Base-by-base conservation (phyloP, 2,329 filamentous ascomycete genomes). In the Beauveria sp. region DNA sequence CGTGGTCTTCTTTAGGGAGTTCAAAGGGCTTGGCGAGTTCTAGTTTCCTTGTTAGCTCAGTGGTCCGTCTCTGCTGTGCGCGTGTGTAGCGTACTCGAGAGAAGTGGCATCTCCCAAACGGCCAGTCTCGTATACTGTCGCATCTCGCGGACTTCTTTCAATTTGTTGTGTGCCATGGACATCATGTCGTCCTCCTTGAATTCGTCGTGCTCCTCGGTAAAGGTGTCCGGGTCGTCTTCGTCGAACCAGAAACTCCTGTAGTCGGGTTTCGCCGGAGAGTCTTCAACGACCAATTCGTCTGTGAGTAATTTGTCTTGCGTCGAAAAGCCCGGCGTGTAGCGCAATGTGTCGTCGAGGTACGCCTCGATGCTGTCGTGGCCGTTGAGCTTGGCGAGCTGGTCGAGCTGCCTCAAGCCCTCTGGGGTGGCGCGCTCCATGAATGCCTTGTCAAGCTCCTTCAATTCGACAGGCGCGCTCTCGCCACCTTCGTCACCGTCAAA, bases 81-180 rank as follows among this genome's bases (percentile, higher is more conserved):
- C 34, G 12, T 14, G 22, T 26, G 26, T 3, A 20, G 26, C 90
- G 74, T 84, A 96, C 92, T 90, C 62, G 87, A 85, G 63, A 99
- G 79, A 64, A 96, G 77, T 10, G 94, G 94, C 88, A 99, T 90
- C 75, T 99, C 94, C 92, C 94, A 99, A 26, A 92, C 91, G 52
- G 90, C 86, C 67, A 96, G 80, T 57, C 94, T 84, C 53, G 90
- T 87, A 73, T 96, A 97, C 69, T 96, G 86, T 78, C 94, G 84
- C 71, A 93, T 82, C 75, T 97, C 92, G 64, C 93, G 83, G 69
- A 96, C 87, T 73, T 94, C 84, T 68, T 97, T 91, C 67, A 99
- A 77, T 77, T 97, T 92, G 58, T 82, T 86, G 75, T 99, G 92
- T 1, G 86, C 94, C 73, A 91, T 81, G 56, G 85, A 85, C 62